Base-by-base conservation (phyloP, 2,329 filamentous ascomycete genomes). In the Aphanoascus verrucosus region DNA sequence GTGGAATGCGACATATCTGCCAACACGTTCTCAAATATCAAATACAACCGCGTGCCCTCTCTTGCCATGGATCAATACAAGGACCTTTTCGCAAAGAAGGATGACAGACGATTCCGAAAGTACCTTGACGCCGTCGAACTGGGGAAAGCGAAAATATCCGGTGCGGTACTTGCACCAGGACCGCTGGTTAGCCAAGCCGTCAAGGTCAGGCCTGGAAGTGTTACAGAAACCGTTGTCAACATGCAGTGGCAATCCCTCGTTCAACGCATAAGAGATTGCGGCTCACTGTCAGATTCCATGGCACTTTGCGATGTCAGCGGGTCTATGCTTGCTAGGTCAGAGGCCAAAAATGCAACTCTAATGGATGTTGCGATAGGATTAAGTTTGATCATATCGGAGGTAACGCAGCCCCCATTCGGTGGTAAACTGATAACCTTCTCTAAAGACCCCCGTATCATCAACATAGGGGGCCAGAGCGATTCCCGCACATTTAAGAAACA, bases 241-340 rank as follows among this genome's bases (percentile, higher is more conserved):
- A 72, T 69, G 0, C 79, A 82, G 60, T 82, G 79, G 80, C 76
- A 76, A 7, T 67, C 74, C 0, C 67, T 82, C 0, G 77, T 82
- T n/a, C 69, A 79, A 62, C 74, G 79, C 1, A 74, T 82, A 62
- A 75, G 72, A 47, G 76, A 81, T 56, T 77, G 73, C 1, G 79
- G 79, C 1, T 73, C 68, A 0, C 65, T 83, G 6, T 67, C 74
- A 14, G 75, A 73, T 14, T 72, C 74, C 54, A 78, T 82, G 34
- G 78, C 79, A 0, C 71, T 82, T 8, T 80, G 77, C 55, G 79
- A 83, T 54, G 77, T 81, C 5, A 79, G 74, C 6, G 75, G 73
- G 3, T 79, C 76, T 38, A 82, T 82, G 79, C 6, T 23, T 7
- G n/a, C 7, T 17, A 1, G 14, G 2, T 19, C 47, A 3, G 4